phyloP scores from a whole-genome alignment of 495 filamentous ascomycete genomes.

The Parathielavia hyrcaniae region DNA sequence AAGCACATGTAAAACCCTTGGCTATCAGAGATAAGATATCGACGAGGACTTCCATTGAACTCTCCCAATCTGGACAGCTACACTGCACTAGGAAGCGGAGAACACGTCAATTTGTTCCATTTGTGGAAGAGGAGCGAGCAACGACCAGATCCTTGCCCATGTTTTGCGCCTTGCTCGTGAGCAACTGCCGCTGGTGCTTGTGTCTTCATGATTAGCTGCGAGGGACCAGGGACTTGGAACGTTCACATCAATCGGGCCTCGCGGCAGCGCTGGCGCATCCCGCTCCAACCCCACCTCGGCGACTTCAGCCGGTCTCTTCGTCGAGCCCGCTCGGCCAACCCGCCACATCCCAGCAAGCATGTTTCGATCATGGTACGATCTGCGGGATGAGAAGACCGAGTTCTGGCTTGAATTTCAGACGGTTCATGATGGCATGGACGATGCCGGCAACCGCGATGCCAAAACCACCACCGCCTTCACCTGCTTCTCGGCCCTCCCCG shows the following conservation, averaged over 20 bases:
- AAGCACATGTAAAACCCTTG: too few species aligned
- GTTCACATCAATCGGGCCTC: background rate
- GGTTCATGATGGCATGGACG: conserved; percentile 32
- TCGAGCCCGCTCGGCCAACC: background rate
- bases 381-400: conserved; percentile 16
- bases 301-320: background rate
- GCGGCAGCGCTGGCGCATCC: background rate
- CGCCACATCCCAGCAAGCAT: background rate
- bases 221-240: background rate
- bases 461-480: conserved; percentile 26
- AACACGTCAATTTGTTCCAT: background rate
- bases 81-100: background rate
- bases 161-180: too few species aligned
- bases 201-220: background rate
- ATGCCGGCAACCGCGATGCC: background rate
- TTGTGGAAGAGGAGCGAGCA: too few species aligned
- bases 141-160: too few species aligned
- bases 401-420: conserved; percentile 40
- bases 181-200: too few species aligned
- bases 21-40: too few species aligned
- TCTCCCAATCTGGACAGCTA: too few species aligned
- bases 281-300: background rate
- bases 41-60: too few species aligned
- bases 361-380: conserved; percentile 16
- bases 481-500: conserved; percentile 36